Conservation (phyloP, 2,329 filamentous ascomycete species). For the Beauveria medogensis region DNA sequence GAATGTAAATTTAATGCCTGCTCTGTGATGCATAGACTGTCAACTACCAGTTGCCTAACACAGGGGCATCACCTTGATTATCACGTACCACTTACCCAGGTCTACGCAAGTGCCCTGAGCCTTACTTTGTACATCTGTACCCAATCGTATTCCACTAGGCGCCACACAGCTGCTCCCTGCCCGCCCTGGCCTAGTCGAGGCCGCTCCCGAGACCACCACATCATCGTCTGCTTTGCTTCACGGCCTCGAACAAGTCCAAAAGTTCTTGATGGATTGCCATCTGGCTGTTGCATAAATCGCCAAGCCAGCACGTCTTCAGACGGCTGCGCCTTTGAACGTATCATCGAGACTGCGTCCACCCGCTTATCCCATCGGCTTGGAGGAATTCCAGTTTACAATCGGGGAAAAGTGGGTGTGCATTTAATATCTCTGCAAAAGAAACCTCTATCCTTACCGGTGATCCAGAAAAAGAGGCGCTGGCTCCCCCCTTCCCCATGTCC, state of each 20-base stretch:
- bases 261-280: background rate
- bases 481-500: background rate
- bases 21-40: background rate
- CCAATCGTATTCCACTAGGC: background rate
- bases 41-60: background rate
- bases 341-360: background rate
- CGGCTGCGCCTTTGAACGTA: background rate
- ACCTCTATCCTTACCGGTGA: conserved; percentile 9
- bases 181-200: background rate
- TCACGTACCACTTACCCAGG: background rate
- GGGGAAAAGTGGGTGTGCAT: conserved; percentile 8
- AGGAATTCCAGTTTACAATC: background rate
- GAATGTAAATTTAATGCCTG: background rate
- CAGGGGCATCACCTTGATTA: background rate
- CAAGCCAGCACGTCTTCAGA: background rate
- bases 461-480: conserved; percentile 2
- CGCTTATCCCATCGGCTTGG: background rate
- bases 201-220: background rate
- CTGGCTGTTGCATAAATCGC: background rate
- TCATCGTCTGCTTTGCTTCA: background rate
- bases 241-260: background rate
- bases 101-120: background rate
- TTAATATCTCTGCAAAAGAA: conserved; percentile 8
- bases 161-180: background rate
- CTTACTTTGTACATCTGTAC: background rate